A percentile compares a stretch with the other conserved stretches of the same genome.
These are phyloP conservation scores for Misopates orontium DNA, from an alignment of 257 asterid genomes.

Conservation along the genomic window DNA sequence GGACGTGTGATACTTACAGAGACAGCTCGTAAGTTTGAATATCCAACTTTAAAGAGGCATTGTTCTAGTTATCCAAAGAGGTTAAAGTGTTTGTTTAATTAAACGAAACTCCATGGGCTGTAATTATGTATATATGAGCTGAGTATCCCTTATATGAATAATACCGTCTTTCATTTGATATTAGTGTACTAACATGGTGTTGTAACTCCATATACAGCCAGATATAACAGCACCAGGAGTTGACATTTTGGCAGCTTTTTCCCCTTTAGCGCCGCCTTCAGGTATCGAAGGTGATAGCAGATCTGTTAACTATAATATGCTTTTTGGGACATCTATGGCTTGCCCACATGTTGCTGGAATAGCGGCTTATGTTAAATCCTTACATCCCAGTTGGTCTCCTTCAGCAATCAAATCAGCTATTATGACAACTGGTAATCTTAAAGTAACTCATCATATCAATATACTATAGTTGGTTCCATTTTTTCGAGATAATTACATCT, in stretches of 20 bases:
- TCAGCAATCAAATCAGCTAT: slow-evolving; percentile 27
- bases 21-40: too few relatives aligned
- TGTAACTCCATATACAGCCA: slow-evolving; percentile 1
- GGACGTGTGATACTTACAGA: too few relatives aligned
- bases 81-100: too few relatives aligned
- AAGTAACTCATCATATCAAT: neutral
- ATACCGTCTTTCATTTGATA: too few relatives aligned
- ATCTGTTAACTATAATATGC: slow-evolving; percentile 1
- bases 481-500: too few relatives aligned
- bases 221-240: slow-evolving; percentile 26
- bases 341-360: slow-evolving; percentile 29
- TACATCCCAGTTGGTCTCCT: slow-evolving; percentile 23
- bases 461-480: neutral
- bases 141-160: too few relatives aligned
- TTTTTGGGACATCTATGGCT: slow-evolving; percentile 23
- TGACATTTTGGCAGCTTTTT: slow-evolving; percentile 23
- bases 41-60: too few relatives aligned
- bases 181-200: too few relatives aligned
- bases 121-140: too few relatives aligned
- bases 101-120: too few relatives aligned
- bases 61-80: too few relatives aligned
- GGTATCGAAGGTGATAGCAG: neutral
- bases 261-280: neutral
- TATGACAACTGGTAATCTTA: slow-evolving; percentile 20
- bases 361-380: slow-evolving; percentile 25